Evolutionary conservation across 495 filamentous ascomycete species (phyloP).

Genomic region (Podospora appendiculata): DNA sequence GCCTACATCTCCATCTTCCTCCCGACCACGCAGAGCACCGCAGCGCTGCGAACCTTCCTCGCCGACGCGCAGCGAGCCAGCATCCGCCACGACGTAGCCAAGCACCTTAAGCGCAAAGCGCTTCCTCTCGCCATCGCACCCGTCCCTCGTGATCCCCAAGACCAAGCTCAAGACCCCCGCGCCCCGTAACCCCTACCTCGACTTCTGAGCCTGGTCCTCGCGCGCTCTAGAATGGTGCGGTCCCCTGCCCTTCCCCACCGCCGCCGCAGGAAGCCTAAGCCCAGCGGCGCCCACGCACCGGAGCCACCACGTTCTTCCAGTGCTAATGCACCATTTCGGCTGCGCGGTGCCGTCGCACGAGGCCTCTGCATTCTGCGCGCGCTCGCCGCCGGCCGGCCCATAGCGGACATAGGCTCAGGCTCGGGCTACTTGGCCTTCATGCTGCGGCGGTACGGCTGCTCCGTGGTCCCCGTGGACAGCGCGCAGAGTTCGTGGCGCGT

Average conservation of each 20-base stretch:
- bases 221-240: slow-evolving; percentile 43
- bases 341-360: slow-evolving; percentile 53
- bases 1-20: slow-evolving; percentile 54
- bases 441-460: slow-evolving; percentile 38
- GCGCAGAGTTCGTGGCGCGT: slow-evolving; percentile 47
- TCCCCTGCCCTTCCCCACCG: slow-evolving; percentile 20
- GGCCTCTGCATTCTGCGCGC: slow-evolving; percentile 41
- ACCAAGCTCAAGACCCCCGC: neutral
- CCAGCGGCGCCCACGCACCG: slow-evolving; percentile 11
- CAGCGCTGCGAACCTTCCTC: slow-evolving; percentile 43
- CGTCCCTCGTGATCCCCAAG: slow-evolving; percentile 2
- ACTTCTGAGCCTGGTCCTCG: slow-evolving; percentile 46
- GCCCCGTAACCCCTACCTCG: slow-evolving; percentile 48
- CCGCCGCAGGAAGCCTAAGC: neutral
- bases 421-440: slow-evolving; percentile 58
- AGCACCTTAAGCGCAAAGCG: slow-evolving; percentile 43
- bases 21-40: slow-evolving; percentile 37
- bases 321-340: slow-evolving; percentile 63
- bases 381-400: slow-evolving; percentile 42
- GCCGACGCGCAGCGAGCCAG: slow-evolving; percentile 53
- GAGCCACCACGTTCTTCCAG: slow-evolving; percentile 49
- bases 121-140: slow-evolving; percentile 22
- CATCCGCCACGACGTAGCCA: slow-evolving; percentile 38
- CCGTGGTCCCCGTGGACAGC: slow-evolving; percentile 40
- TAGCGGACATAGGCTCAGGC: slow-evolving; percentile 57